Percentiles rank a stretch among this genome's conserved stretches.
Conservation (phyloP, 176 grass and related monocot species). For the Areca catechu region DNA sequence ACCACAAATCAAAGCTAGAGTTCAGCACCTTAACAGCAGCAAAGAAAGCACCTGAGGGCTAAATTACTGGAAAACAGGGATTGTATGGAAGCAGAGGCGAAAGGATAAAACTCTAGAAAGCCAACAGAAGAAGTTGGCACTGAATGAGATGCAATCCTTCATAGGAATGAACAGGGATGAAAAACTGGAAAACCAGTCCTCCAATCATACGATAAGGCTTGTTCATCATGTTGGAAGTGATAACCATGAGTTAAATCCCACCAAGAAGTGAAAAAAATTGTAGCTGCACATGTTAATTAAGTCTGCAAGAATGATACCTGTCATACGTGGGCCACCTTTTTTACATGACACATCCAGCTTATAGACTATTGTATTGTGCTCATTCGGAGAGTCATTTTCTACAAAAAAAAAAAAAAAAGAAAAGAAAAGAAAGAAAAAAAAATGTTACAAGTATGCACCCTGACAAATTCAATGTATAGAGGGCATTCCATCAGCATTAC, state of each 20-base stretch:
- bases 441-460: neutral
- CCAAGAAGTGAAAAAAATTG: neutral
- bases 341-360: conserved; percentile 65
- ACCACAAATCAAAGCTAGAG: conserved; percentile 7
- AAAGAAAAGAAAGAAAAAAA: conserved; percentile 6
- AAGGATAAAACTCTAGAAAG: too few relatives aligned
- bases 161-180: too few relatives aligned
- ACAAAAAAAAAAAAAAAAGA: conserved; percentile 15
- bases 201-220: too few relatives aligned
- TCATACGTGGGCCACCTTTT: conserved; percentile 44
- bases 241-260: neutral
- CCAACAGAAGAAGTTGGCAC: too few relatives aligned
- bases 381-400: conserved; percentile 84
- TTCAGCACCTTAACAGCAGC: neutral
- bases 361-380: conserved; percentile 88
- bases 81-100: too few relatives aligned
- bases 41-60: too few relatives aligned
- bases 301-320: conserved; percentile 40
- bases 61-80: too few relatives aligned
- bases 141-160: too few relatives aligned
- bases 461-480: too few relatives aligned
- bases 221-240: too few relatives aligned
- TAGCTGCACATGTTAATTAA: neutral
- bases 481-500: neutral
- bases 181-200: too few relatives aligned